Evolutionary conservation across 371 early-diverging fungal genomes (phyloP).

Genomic region (Apophysomyces ossiformis): DNA sequence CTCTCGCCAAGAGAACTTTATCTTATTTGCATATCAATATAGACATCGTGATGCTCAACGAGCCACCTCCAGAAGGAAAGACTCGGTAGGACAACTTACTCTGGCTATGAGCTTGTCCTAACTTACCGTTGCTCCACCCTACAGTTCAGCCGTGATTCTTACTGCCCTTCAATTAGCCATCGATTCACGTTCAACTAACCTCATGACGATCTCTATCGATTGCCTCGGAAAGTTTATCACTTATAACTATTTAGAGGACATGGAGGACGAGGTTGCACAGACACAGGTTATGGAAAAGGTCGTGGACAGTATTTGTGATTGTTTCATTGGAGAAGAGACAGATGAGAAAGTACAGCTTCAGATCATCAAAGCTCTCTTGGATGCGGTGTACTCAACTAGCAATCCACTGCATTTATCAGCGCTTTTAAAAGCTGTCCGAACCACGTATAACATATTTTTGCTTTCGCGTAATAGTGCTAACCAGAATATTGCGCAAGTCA

Average conservation of each 20-base stretch:
- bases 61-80: slow-evolving; percentile 47
- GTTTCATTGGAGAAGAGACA: slow-evolving; percentile 70
- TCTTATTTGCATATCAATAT: not conserved
- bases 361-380: slow-evolving; percentile 83
- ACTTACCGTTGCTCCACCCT: not conserved
- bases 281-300: slow-evolving; percentile 60
- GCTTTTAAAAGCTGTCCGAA: slow-evolving; percentile 83
- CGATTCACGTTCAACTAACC: slow-evolving; percentile 54
- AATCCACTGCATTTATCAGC: slow-evolving; percentile 76
- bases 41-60: slow-evolving; percentile 47
- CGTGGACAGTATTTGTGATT: slow-evolving; percentile 61
- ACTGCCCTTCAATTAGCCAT: slow-evolving; percentile 65
- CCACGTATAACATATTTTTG: slow-evolving; percentile 74
- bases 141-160: slow-evolving; percentile 57
- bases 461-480: slow-evolving; percentile 73
- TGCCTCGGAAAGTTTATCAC: slow-evolving; percentile 80
- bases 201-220: slow-evolving; percentile 67
- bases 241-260: slow-evolving; percentile 68
- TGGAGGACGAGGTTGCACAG: slow-evolving; percentile 48
- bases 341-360: slow-evolving; percentile 79
- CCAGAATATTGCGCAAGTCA: slow-evolving; percentile 87
- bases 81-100: slow-evolving; percentile 37
- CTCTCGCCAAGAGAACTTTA: not conserved
- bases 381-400: slow-evolving; percentile 76
- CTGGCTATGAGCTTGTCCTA: not conserved